phyloP scores from a whole-genome alignment of 306 rosid genomes.

The Arachis hypogaea region DNA sequence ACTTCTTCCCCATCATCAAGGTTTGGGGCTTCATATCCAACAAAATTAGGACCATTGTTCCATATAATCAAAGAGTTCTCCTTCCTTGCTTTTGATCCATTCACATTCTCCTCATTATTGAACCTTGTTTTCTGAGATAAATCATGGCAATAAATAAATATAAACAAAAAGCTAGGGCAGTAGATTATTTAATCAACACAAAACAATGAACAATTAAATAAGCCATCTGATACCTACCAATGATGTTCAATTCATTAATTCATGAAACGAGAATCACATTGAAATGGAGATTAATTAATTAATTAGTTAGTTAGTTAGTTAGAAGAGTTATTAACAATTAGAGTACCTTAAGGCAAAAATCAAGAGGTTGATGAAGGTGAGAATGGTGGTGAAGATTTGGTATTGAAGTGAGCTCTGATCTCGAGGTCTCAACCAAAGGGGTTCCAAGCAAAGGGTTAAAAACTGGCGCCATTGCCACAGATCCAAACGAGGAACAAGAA shows the following conservation, averaged over 20 bases:
- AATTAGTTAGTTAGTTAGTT: no score
- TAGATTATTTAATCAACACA: not conserved
- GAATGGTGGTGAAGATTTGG: slow-evolving; percentile 52
- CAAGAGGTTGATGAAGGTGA: slow-evolving; percentile 43
- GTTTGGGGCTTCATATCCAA: slow-evolving; percentile 41
- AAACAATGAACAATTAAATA: no score
- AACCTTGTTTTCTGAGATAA: slow-evolving; percentile 58
- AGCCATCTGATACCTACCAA: no score
- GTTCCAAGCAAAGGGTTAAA: slow-evolving; percentile 36
- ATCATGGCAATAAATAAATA: not conserved
- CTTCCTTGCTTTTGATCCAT: slow-evolving; percentile 30
- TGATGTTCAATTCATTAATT: no score
- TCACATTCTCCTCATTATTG: slow-evolving; percentile 28
- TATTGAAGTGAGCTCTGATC: slow-evolving; percentile 81
- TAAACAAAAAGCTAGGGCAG: not conserved
- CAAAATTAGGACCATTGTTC: slow-evolving; percentile 44
- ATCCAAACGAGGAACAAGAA: slow-evolving; percentile 22
- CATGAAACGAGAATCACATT: no score
- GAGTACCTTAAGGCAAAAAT: slow-evolving; percentile 63
- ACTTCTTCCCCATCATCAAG: slow-evolving; percentile 25
- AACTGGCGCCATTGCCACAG: slow-evolving; percentile 31
- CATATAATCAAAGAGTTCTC: slow-evolving; percentile 33
- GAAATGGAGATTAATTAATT: no score
- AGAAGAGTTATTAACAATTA: no score
- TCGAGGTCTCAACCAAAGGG: slow-evolving; percentile 60